Evolutionary conservation across 805 yeast genomes (phyloP), one percentile per base, ranked within the genome.

Genomic region (Saccharomycopsis olivae): DNA sequence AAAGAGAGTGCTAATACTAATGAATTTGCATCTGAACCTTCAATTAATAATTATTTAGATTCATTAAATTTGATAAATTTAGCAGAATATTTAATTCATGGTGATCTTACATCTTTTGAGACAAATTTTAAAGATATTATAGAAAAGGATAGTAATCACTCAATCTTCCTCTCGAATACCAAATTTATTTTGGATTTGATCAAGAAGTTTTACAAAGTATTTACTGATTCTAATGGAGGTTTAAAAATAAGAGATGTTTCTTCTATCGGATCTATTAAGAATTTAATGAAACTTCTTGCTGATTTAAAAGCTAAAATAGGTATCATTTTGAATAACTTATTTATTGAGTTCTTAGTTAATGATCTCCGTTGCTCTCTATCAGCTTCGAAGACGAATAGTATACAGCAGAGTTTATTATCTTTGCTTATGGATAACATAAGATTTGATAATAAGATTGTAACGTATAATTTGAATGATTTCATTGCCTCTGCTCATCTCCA

Each of bases 281-380:
- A 51, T 25, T 54, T 79, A 13, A 66, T 72, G 36, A 75, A 72
- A 35, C 66, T 70, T 31, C 59, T 87, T 25, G 61, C 68, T 11
- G 65, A 61, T 19, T 58, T 86, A 49, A 70, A 78, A 36, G 60
- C 66, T n/a, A 75, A 71, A 33, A 78, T 85, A 37, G 88, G 92
- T 13, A 71, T 69, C 29, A 72, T 77, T n/a, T 81, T 76, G 49
- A 71, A 78, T 5, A 62, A 68, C 18, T 60, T 72, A 33, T 76
- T 88, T 51, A 63, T 69, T 5, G 69, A 70, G 18, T 51, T 67
- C 24, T 59, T 88, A 35, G 48, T 81, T 9, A 62, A 64, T 0
- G 95, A 88, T 56, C 56, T 88, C 35, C 67, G 79, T 44, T 36
- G 49, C 2, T 84, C 78, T 49, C 72, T 74, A 49, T 68, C 68